Evolutionary conservation across 2,329 filamentous ascomycete genomes (phyloP), one percentile per base, ranked within the genome.

Genomic region (Colletotrichum sp.): DNA sequence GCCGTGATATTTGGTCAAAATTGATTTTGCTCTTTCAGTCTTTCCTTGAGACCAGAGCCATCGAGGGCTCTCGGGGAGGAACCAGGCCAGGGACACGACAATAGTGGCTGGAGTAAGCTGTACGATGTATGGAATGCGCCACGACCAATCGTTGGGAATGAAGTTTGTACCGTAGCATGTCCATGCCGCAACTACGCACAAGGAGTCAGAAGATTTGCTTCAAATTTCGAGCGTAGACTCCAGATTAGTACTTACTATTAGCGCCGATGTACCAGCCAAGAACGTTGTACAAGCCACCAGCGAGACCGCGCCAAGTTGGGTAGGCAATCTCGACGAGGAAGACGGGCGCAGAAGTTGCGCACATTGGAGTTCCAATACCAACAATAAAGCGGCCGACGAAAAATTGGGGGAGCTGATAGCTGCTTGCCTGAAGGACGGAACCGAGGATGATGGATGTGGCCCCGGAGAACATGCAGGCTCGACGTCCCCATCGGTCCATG

Each of bases 71-170:
- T 90, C 89, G 1, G 89, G 89, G 18, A 89, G 26, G 65, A 78
- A 84, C 77, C 86, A 90, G 78, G 91, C 88, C 69, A 88, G 86
- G 6, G 80, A 67, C 21, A 89, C 78, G 77, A 89, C 87, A 44
- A 88, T 82, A 13, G 85, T 72, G 0, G 85, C 86, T 0, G 87
- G 86, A 2, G 85, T 52, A 28, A 85, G 83, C 81, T 90, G 88
- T 1, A 90, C 79, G 6, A 89, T 80, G 6, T 84, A 85, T 6
- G 88, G 85, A 4, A 85, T 85, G 62, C 87, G 83, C 88, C 88
- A 90, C 8, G 85, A 85, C 88, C 88, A 89, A 72, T 88, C 85
- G 69, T 82, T 87, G 2, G 82, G 75, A 21, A 89, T 86, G 16
- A 84, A 80, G 44, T 85, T 82, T 0, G 88, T 89, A 30, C 85